Evolutionary conservation across 768 basidiomycete genomes (phyloP).

Genomic region (Lyophyllum atratum): DNA sequence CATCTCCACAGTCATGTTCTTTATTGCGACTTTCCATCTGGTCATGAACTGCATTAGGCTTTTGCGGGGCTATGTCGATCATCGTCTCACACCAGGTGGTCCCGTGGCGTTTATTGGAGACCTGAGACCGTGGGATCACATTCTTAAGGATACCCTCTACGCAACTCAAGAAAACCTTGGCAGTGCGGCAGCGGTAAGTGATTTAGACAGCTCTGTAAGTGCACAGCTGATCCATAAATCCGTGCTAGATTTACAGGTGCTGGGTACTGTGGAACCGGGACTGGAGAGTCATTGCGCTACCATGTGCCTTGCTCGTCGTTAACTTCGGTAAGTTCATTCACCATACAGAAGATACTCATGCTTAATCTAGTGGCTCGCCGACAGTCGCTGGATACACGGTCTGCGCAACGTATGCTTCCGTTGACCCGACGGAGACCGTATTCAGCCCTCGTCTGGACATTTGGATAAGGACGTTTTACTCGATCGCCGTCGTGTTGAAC

Average conservation of each 20-base stretch:
- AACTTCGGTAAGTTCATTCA: slow-evolving; percentile 1
- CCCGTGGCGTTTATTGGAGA: slow-evolving; percentile 10
- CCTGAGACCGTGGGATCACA: slow-evolving; percentile 9
- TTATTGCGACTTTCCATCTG: slow-evolving; percentile 9
- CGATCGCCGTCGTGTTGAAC: slow-evolving; percentile 8
- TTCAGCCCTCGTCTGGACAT: slow-evolving; percentile 6
- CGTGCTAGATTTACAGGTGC: slow-evolving; percentile 6
- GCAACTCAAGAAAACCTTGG: slow-evolving; percentile 12
- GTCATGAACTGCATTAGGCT: slow-evolving; percentile 9
- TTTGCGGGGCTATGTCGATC: slow-evolving; percentile 9
- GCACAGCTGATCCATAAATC: neutral
- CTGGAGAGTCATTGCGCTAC: slow-evolving; percentile 4
- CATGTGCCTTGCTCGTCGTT: slow-evolving; percentile 2
- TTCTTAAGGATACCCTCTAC: slow-evolving; percentile 12
- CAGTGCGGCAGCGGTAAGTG: slow-evolving; percentile 8
- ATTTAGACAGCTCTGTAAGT: neutral
- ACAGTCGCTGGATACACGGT: slow-evolving; percentile 12
- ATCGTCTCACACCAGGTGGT: slow-evolving; percentile 3
- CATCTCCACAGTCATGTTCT: slow-evolving; percentile 8
- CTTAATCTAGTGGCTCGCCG: neutral
- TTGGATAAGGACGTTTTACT: slow-evolving; percentile 12
- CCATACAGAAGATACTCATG: neutral
- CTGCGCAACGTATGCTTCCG: slow-evolving; percentile 5
- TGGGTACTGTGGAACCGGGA: slow-evolving; percentile 9
- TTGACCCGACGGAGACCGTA: slow-evolving; percentile 10